Percentiles rank a stretch among this genome's conserved stretches.
phyloP scores from a whole-genome alignment of 768 basidiomycete genomes.

The Pholiota conissans region DNA sequence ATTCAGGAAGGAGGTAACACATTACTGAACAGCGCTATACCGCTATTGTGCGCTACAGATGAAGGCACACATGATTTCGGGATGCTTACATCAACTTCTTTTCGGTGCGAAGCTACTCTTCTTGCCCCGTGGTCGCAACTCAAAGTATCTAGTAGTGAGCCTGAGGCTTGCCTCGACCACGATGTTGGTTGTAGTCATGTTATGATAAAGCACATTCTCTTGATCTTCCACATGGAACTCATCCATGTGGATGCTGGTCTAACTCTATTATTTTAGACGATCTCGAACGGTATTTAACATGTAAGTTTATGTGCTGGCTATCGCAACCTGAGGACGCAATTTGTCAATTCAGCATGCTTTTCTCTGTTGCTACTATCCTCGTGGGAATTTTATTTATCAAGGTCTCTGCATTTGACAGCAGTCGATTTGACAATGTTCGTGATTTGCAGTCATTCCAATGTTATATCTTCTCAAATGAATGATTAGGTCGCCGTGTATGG shows the following conservation, averaged over 20 bases:
- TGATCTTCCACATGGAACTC: constrained; percentile 16
- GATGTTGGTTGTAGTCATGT: constrained; percentile 12
- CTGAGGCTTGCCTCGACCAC: constrained; percentile 14
- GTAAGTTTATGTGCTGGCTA: neutral
- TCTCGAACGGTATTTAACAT: constrained; percentile 17
- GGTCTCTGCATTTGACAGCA: constrained; percentile 49
- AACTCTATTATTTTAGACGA: constrained; percentile 2
- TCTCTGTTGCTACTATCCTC: constrained; percentile 4
- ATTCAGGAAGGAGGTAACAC: constrained; percentile 9
- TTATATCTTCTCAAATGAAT: neutral
- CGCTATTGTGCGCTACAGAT: neutral
- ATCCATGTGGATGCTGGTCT: constrained; percentile 2
- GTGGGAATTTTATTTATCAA: constrained; percentile 7
- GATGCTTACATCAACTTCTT: neutral
- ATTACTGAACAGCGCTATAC: constrained; percentile 4
- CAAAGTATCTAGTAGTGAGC: constrained; percentile 15
- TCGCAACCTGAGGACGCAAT: neutral
- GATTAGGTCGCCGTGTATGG: constrained; percentile 58
- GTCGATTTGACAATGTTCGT: constrained; percentile 63
- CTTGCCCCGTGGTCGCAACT: constrained; percentile 1
- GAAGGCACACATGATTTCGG: constrained; percentile 13
- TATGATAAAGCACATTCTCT: constrained; percentile 7
- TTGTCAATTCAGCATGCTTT: constrained; percentile 10
- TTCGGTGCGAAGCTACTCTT: neutral
- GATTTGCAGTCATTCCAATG: neutral